Percentiles rank a stretch among this genome's conserved stretches.
Conservation (phyloP, 2,329 filamentous ascomycete genomes). For the Shiraia bambusicola region DNA sequence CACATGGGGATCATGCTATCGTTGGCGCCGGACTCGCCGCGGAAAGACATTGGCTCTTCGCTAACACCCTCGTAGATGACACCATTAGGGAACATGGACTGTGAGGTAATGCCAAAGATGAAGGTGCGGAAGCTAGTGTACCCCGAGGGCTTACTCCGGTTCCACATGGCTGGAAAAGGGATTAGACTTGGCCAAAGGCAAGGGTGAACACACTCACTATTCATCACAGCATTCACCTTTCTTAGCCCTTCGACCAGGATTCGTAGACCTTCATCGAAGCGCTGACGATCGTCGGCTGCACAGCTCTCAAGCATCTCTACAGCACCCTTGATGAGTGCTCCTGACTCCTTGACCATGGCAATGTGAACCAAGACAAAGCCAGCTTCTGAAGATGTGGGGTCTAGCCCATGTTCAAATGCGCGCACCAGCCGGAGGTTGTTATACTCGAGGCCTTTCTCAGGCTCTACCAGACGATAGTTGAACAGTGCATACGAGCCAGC, state of each 20-base stretch:
- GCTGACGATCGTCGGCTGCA: slow-evolving; percentile 48
- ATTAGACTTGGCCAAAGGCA: slow-evolving; percentile 4
- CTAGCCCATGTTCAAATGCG: slow-evolving; percentile 86
- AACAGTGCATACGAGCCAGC: slow-evolving; percentile 64
- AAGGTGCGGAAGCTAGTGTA: slow-evolving; percentile 94
- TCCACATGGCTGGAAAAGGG: slow-evolving; percentile 71
- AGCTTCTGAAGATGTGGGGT: slow-evolving; percentile 84
- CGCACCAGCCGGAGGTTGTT: slow-evolving; percentile 77
- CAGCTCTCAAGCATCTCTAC: slow-evolving; percentile 64
- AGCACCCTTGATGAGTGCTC: slow-evolving; percentile 71
- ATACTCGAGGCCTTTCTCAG: slow-evolving; percentile 57
- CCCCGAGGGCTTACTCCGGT: slow-evolving; percentile 75
- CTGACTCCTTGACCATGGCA: slow-evolving; percentile 90
- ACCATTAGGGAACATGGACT: slow-evolving; percentile 91
- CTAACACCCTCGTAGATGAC: slow-evolving; percentile 86
- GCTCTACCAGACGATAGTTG: slow-evolving; percentile 63
- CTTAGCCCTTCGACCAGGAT: slow-evolving; percentile 62
- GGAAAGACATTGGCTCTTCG: slow-evolving; percentile 75
- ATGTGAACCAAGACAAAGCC: slow-evolving; percentile 96
- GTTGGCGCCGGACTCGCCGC: slow-evolving; percentile 90
- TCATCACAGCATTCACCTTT: slow-evolving; percentile 78
- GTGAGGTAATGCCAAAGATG: slow-evolving; percentile 92
- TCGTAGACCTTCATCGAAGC: slow-evolving; percentile 59
- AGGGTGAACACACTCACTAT: slow-evolving; percentile 52
- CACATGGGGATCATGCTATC: slow-evolving; percentile 91